Evolutionary conservation across 306 rosid genomes (phyloP), one percentile per base, ranked within the genome.

Genomic region (Lathyrus tuberosus): DNA sequence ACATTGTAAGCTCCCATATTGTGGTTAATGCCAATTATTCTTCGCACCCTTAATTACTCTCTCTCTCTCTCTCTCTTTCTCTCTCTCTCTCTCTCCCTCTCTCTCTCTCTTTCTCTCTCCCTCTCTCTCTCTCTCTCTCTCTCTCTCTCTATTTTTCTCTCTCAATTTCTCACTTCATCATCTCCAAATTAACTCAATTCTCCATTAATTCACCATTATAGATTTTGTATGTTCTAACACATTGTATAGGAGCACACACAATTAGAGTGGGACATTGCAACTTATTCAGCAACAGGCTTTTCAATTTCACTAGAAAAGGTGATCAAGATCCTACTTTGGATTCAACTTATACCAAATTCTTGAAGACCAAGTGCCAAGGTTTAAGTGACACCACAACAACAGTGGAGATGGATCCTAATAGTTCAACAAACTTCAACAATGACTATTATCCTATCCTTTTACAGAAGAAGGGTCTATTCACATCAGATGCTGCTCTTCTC

Each of bases 401-500:
- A 0, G 78, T 87, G 0, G 86, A 57, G 6, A 62, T 91, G 78
- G 96, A 89, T 73, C 79, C 84, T 4, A 9, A 14, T 8, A 82
- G 81, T 63, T 69, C 86, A 0, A 12, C 14, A 1, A 6, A 46
- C 0, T 88, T 87, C 28, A 83, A 87, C 65, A 67, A 10, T 26
- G 7, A 81, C 33, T 87, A 89, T 68, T 88, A 60, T 43, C 40
- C 61, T 3, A 67, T 51, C 12, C 81, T 87, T 51, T 41, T 44
- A 4, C 66, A 59, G 0, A 68, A 82, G 3, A 75, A 77, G 48
- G 93, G 91, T 20, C 40, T 91, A 2, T 78, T 89, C 70, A 72
- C 48, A 24, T 89, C 94, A 3, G 96, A 91, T 60, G 93, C 79
- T 0, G 84, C 88, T 0, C 87, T 89, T 26, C 76, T 91, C 40